Evolutionary conservation across 225 moss, liverwort and hornwort species (phyloP), one percentile per base, ranked within the genome.

Genomic region (Sphagnum contortum): DNA sequence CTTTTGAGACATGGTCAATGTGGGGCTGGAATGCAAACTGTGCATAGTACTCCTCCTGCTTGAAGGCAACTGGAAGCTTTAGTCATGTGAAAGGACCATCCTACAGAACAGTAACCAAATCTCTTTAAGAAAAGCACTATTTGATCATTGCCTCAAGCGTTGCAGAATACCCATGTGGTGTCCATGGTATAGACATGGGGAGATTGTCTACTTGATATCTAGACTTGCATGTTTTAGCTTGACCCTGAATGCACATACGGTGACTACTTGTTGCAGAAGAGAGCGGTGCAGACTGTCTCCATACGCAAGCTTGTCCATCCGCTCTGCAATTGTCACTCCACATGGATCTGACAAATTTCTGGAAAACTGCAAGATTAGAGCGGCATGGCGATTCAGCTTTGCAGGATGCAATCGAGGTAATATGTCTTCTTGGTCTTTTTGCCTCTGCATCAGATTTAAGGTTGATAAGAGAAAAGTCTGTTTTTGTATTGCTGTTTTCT

Each of bases 11-110:
- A 68, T 92, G 77, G 61, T 95, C 88, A 49, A 95, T 89, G 69
- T 83, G 77, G 68, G 92, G 92, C 45, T 85, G 89, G 74, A 86
- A 91, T 67, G 76, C 75, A 71, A 92, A 95, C 66, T 95, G 91
- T 59, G 83, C 75, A 49, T 79, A 76, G 63, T 76, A 79, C 12
- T 79, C 79, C 59, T 83, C 83, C 83, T 83, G 83, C 63, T 76
- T 70, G 72, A 66, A 72, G 75, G 52, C 29, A 29, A 29, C 29
- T 29, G 29, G 29, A 29, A 29, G 29, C 29, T 29, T 29, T 29
- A 29, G 29, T 0, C 29, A 29, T 29, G 29, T 29, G 29, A 29
- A 29, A 29, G 29, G 29, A 29, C 29, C 29, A 29, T 29, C 29
- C 29, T 29, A 29, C 1, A 29, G 29, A 29, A 29, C 29, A 29